Evolutionary conservation across 768 basidiomycete species (phyloP).

Genomic region (Chalciporus sphaerocephalus): DNA sequence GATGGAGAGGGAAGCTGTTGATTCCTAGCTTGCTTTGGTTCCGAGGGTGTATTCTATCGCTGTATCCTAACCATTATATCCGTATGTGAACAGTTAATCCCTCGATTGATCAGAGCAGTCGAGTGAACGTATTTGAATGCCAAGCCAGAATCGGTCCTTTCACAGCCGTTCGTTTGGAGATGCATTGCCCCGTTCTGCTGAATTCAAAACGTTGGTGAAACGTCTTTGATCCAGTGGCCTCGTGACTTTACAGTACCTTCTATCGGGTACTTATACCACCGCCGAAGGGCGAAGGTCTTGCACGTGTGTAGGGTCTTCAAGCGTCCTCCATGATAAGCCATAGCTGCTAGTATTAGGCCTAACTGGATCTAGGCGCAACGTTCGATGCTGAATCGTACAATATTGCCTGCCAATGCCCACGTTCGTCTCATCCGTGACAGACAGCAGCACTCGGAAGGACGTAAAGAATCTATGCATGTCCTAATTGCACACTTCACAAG

Average conservation of each 20-base stretch:
- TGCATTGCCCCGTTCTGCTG: not conserved
- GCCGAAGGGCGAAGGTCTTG: not conserved
- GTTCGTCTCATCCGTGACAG: too few species aligned
- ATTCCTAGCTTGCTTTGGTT: constrained; percentile 8
- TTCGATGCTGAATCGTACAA: not conserved
- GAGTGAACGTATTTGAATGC: too few species aligned
- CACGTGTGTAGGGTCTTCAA: not conserved
- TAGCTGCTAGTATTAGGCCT: not conserved
- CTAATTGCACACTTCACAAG: too few species aligned
- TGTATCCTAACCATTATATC: constrained; percentile 9
- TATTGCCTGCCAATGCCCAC: too few species aligned
- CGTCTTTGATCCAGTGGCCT: not conserved
- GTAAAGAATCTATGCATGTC: too few species aligned
- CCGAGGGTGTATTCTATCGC: constrained; percentile 4
- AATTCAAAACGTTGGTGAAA: not conserved
- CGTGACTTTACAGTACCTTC: not conserved
- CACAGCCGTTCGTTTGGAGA: too few species aligned
- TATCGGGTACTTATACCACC: not conserved
- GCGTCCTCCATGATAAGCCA: not conserved
- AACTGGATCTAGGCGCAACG: not conserved
- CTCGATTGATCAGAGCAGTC: not conserved
- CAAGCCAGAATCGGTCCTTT: too few species aligned
- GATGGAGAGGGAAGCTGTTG: constrained; percentile 51
- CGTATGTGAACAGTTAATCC: not conserved
- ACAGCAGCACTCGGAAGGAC: too few species aligned